Percentiles rank a stretch among this genome's conserved stretches.
Conservation (phyloP, 306 rosid species). For the Gynostemma pentaphyllum region DNA sequence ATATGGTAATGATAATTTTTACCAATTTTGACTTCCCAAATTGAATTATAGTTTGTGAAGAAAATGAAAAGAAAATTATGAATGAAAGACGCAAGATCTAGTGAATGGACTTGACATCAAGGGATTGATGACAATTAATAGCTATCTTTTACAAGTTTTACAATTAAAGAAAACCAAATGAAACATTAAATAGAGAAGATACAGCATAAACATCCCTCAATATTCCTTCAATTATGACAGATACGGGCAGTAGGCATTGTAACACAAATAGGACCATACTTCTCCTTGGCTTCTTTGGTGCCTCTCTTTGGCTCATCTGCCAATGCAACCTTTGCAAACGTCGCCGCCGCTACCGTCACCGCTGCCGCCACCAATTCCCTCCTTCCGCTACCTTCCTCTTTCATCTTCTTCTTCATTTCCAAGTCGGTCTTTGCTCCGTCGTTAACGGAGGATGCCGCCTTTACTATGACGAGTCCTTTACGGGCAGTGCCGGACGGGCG, state of each 20-base stretch:
- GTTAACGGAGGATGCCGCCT: slow-evolving; percentile 23
- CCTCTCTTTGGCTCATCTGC: slow-evolving; percentile 48
- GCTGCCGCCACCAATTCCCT: slow-evolving; percentile 41
- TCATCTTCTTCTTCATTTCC: slow-evolving; percentile 20
- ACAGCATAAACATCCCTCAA: background rate
- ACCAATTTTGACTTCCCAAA: too few relatives aligned
- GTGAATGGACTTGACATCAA: too few relatives aligned
- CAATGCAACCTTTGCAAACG: slow-evolving; percentile 37
- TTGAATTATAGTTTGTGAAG: background rate
- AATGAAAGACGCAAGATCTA: too few relatives aligned
- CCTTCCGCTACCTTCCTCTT: slow-evolving; percentile 33
- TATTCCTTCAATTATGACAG: slow-evolving; percentile 41
- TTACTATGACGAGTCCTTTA: slow-evolving; percentile 23
- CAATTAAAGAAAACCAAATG: background rate
- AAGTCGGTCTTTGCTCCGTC: slow-evolving; percentile 14
- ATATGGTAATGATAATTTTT: too few relatives aligned
- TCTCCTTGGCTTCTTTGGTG: slow-evolving; percentile 37
- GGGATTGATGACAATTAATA: background rate
- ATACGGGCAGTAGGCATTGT: slow-evolving; percentile 59
- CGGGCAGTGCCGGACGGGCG: slow-evolving; percentile 7
- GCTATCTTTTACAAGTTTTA: background rate
- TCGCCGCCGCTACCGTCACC: slow-evolving; percentile 28
- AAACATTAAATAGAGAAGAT: background rate
- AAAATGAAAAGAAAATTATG: background rate
- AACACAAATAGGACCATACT: slow-evolving; percentile 42